Conservation (phyloP, 305 asterid species). For the Striga hermonthica region DNA sequence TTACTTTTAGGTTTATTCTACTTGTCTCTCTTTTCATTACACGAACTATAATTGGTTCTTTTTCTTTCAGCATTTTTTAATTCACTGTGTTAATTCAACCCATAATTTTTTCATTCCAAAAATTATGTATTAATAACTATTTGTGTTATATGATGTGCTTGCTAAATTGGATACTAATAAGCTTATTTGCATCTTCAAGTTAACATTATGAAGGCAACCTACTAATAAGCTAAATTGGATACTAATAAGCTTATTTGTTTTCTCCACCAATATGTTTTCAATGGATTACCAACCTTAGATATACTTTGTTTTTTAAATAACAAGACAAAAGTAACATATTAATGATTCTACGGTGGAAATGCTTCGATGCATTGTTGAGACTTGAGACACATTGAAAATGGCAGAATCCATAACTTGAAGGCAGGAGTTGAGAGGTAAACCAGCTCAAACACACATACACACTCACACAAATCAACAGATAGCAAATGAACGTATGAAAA, state of each 20-base stretch:
- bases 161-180: no score
- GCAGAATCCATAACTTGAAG: slow-evolving; percentile 3
- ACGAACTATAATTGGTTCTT: no score
- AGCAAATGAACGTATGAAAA: not conserved
- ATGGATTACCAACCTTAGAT: slow-evolving; percentile 50
- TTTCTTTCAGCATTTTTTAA: no score
- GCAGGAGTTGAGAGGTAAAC: not conserved
- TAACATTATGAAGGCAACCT: no score
- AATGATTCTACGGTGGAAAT: slow-evolving; percentile 47
- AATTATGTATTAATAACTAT: no score
- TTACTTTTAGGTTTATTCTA: no score
- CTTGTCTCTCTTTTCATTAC: no score
- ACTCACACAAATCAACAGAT: not conserved
- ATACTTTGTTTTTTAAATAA: slow-evolving; percentile 44
- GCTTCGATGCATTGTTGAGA: slow-evolving; percentile 37
- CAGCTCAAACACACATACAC: no score
- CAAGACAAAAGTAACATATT: slow-evolving; percentile 58
- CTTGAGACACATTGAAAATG: slow-evolving; percentile 29
- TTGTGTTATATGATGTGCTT: no score
- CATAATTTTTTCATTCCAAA: no score
- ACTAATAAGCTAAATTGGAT: no score
- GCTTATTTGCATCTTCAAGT: not conserved
- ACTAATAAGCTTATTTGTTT: not conserved
- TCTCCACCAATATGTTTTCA: slow-evolving; percentile 15
- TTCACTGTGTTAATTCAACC: no score